Conservation (phyloP, 1,284 basidiomycete genomes). For the Austroboletus rostrupii region DNA sequence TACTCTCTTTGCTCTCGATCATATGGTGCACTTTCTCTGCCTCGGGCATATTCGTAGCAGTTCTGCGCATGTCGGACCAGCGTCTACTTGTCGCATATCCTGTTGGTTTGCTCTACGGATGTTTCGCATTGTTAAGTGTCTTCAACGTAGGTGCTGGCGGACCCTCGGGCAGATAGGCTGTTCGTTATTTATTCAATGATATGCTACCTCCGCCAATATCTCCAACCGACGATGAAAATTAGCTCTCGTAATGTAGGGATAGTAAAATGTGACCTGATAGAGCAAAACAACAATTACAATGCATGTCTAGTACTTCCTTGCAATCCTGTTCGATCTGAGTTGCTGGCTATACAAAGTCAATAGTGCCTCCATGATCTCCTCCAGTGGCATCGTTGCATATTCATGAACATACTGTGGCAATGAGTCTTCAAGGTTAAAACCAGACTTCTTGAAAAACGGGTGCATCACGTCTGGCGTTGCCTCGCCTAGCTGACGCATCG, state of each 20-base stretch:
- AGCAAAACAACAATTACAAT: not conserved
- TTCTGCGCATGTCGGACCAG: slow-evolving; percentile 91
- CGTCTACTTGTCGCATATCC: slow-evolving; percentile 92
- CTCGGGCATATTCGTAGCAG: slow-evolving; percentile 90
- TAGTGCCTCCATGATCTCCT: slow-evolving; percentile 82
- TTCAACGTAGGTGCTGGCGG: slow-evolving; percentile 54
- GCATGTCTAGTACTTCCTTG: slow-evolving; percentile 4
- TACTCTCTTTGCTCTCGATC: slow-evolving; percentile 77
- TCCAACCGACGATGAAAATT: too few species aligned
- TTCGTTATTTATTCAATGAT: slow-evolving; percentile 12
- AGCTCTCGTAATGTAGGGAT: not conserved
- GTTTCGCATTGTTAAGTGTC: slow-evolving; percentile 85
- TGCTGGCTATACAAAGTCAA: slow-evolving; percentile 80
- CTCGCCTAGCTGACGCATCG: slow-evolving; percentile 81
- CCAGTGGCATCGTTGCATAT: slow-evolving; percentile 78
- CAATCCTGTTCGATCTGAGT: slow-evolving; percentile 34
- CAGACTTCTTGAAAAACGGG: slow-evolving; percentile 80
- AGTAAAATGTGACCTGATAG: not conserved
- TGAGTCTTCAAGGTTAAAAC: slow-evolving; percentile 75
- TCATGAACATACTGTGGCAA: slow-evolving; percentile 84
- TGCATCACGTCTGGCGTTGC: slow-evolving; percentile 86
- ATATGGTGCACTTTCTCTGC: slow-evolving; percentile 95
- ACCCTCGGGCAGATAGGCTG: slow-evolving; percentile 26
- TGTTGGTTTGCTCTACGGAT: slow-evolving; percentile 86
- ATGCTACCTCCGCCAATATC: not conserved